Conservation (phyloP, 257 asterid genomes). For the Forsythia viridissima region DNA sequence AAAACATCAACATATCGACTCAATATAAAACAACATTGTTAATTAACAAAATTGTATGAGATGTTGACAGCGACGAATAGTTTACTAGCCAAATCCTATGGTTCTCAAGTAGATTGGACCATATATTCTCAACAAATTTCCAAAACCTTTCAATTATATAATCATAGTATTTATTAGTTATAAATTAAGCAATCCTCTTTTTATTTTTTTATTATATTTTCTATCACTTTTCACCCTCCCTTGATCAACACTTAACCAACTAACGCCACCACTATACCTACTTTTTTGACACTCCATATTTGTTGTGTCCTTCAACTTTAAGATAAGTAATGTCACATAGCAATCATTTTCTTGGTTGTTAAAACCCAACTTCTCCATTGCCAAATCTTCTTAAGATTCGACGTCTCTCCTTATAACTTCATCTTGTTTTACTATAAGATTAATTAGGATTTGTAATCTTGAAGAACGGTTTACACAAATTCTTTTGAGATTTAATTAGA, state of each 20-base stretch:
- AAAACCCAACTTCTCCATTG: slow-evolving; percentile 29
- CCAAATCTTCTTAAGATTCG: slow-evolving; percentile 5
- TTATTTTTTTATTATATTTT: neutral
- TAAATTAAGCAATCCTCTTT: slow-evolving; percentile 43
- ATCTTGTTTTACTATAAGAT: neutral
- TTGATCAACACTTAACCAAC: slow-evolving; percentile 56
- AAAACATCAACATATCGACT: neutral
- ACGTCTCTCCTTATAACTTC: neutral
- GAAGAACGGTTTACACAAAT: neutral
- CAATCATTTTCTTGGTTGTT: slow-evolving; percentile 48
- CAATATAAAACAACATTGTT: neutral
- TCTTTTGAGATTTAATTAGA: neutral
- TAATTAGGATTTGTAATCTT: slow-evolving; percentile 13
- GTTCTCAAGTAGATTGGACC: neutral
- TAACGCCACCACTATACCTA: slow-evolving; percentile 61
- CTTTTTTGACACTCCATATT: slow-evolving; percentile 26
- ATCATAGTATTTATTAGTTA: slow-evolving; percentile 36
- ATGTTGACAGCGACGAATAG: too few relatives aligned
- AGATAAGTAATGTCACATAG: slow-evolving; percentile 38
- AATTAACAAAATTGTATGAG: neutral
- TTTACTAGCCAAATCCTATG: neutral
- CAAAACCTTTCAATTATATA: neutral
- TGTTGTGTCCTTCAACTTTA: slow-evolving; percentile 53
- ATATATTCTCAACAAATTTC: neutral
- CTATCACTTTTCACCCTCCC: slow-evolving; percentile 29